Base-by-base conservation (phyloP, 495 filamentous ascomycete genomes). In the Jackrogersella minutella region DNA sequence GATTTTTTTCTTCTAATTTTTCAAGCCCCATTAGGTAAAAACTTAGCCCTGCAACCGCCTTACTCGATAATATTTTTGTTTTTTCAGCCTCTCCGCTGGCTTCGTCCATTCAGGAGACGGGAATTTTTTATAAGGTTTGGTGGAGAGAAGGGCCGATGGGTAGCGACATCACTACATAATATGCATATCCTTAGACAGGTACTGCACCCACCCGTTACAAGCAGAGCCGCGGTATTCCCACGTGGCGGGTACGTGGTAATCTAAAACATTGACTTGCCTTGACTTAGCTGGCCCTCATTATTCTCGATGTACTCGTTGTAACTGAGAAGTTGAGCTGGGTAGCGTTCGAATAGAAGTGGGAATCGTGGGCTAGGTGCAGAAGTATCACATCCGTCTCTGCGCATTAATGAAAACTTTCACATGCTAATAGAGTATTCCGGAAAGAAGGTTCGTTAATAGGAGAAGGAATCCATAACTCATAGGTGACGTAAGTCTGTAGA, bases 211-310 rank as follows among this genome's bases (percentile, higher is more conserved):
- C 51, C 37, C 41, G 41, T 28, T 9, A 22, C 17, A 16, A 50
- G 49, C 55, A 66, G 49, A 55, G 40, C 63, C 49, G 60, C 60
- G 50, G 63, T 21, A 66, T 55, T 44, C 26, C 63, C 56, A 66
- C 56, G 56, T 60, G 47, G 63, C 56, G 47, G 62, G 54, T 14
- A 34, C 47, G 24, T 19, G 44, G 30, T 16, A 33, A 53, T 52
- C 31, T 34, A 49, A 46, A 47, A 43, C 6, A 46, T 62, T 28
- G 39, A 24, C 9, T 17, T 50, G 26, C 22, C 8, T 6, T 40
- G n/a, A n/a, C n/a, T n/a, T n/a, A n/a, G n/a, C n/a, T n/a, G n/a
- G n/a, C 30, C 37, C 43, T 47, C 28, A 47, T 14, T 47, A 47
- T 47, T 47, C 22, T 47, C 43, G 43, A 47, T n/a, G n/a, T n/a